These are phyloP conservation scores for Akanthomyces uredinophilus DNA, from an alignment of 2,329 filamentous ascomycete genomes.

Conservation along the genomic window DNA sequence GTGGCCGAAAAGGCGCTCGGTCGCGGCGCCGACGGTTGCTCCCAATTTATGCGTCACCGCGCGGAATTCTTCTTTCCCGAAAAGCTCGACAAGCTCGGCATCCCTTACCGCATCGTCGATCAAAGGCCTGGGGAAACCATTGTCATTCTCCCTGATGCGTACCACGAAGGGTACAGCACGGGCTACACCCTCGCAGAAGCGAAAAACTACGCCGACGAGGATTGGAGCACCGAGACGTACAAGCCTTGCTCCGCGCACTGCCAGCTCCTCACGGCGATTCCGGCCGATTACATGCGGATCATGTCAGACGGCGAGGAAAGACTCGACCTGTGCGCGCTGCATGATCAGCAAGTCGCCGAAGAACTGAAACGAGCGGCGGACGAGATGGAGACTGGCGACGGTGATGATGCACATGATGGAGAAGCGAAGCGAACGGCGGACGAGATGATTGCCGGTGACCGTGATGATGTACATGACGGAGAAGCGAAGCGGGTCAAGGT, in stretches of 20 bases:
- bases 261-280: slow-evolving; percentile 32
- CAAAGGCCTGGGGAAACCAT: slow-evolving; percentile 36
- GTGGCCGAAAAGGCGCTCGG: slow-evolving; percentile 30
- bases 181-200: slow-evolving; percentile 37
- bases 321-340: slow-evolving; percentile 30
- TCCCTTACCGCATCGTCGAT: slow-evolving; percentile 34
- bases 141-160: slow-evolving; percentile 35
- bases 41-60: slow-evolving; percentile 37
- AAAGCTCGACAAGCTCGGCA: slow-evolving; percentile 33
- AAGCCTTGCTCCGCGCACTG: slow-evolving; percentile 31
- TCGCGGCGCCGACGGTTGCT: slow-evolving; percentile 27
- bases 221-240: slow-evolving; percentile 32
- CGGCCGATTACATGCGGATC: slow-evolving; percentile 29
- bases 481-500: neutral
- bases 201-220: slow-evolving; percentile 34
- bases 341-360: slow-evolving; percentile 13
- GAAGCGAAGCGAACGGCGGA: neutral
- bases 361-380: neutral
- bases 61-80: slow-evolving; percentile 38
- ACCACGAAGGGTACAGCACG: slow-evolving; percentile 38
- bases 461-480: neutral
- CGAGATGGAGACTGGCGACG: neutral
- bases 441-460: neutral
- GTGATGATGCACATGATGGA: neutral
- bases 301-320: slow-evolving; percentile 28